A percentile compares a stretch with the other conserved stretches of the same genome.
phyloP scores from a whole-genome alignment of 2,329 filamentous ascomycete genomes.

The Fusarium beomiforme region DNA sequence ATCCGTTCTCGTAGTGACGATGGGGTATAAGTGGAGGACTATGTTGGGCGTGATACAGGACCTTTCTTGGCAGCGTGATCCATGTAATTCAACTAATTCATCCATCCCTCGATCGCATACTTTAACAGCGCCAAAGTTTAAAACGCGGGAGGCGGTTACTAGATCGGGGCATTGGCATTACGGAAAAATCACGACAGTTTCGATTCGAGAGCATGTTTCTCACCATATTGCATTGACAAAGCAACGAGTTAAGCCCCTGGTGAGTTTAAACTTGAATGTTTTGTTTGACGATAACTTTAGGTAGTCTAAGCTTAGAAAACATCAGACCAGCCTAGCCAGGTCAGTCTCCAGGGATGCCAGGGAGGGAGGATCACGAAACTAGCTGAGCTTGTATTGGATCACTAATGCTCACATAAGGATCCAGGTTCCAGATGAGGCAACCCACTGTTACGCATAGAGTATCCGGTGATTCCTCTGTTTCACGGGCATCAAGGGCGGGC shows the following conservation, averaged over 20 bases:
- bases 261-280: not conserved
- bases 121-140: constrained; percentile 1
- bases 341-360: not conserved
- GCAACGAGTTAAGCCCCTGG: not conserved
- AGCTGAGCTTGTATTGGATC: constrained; percentile 9
- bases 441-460: constrained; percentile 14
- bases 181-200: not conserved
- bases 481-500: not conserved
- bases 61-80: constrained; percentile 6
- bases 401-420: constrained; percentile 39
- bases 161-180: not conserved
- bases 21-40: not conserved
- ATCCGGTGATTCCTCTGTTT: constrained; percentile 6
- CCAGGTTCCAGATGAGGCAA: constrained; percentile 19
- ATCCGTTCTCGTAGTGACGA: constrained; percentile 12
- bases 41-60: not conserved
- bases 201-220: not conserved
- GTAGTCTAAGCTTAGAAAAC: constrained; percentile 18
- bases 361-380: not conserved
- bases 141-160: constrained; percentile 8
- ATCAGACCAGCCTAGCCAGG: not conserved
- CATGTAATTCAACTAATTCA: not conserved
- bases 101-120: not conserved
- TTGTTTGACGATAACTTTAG: constrained; percentile 5
- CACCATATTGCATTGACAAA: not conserved